Evolutionary conservation across 176 grass and related monocot genomes (phyloP), one percentile per base, ranked within the genome.

Genomic region (Aegilops speltoides): DNA sequence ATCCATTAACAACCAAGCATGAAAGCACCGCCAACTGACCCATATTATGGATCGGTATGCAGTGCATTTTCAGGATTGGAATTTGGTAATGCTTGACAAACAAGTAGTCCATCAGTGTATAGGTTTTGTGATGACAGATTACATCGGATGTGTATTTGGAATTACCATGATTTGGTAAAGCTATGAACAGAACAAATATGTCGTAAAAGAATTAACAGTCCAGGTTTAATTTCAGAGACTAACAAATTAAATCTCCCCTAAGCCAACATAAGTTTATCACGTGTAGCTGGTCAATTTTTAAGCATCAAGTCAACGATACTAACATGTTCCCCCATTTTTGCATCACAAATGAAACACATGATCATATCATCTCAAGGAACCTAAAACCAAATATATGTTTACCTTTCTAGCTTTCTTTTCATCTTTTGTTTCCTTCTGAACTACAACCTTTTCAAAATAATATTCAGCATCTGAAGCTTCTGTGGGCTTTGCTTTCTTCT

Each of bases 401-500:
- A 99, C 97, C 97, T 99, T 99, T 73, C 97, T 89, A 82, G 95
- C 90, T 83, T 99, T 96, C 90, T 99, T 99, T 89, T 99, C 92
- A 31, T 93, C 94, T 85, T 99, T 96, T 10, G 94, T 90, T 87
- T 96, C 94, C 50, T 91, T 91, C 15, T 85, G 78, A n/a, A 26
- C 40, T 78, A 56, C 64, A 22, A 48, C 45, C 45, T 85, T 91
- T 40, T 85, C 85, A 48, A 57, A 32, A 57, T 57, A 81, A 57
- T 59, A 81, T 78, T 85, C 90, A 82, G 12, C 25, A 62, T n/a
- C 60, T 50, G 38, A 70, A 71, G 62, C 31, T 64, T 83, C 84
- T 73, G 62, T 50, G 48, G 78, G 80, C 20, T 90, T 86, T 79
- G 72, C 45, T 56, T 86, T 94, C 89, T 93, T 94, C 52, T 85